Evolutionary conservation across 1,284 basidiomycete genomes (phyloP), one percentile per base, ranked within the genome.

Genomic region (Boletus subluridellus): DNA sequence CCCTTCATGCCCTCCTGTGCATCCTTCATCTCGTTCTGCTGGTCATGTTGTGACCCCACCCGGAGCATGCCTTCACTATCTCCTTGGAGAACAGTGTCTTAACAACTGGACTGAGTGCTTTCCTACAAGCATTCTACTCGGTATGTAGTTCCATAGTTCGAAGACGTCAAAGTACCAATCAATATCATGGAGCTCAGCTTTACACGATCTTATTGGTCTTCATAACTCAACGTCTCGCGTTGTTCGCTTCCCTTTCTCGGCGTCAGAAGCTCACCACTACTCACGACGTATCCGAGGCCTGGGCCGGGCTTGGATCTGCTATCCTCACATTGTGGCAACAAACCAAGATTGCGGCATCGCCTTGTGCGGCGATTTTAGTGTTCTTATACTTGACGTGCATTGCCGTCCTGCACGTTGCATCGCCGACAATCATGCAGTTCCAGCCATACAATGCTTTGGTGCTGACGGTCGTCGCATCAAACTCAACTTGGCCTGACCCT

Each of bases 241-340:
- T 24, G 24, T 24, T 24, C 24, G 24, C 24, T 24, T 24, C 24
- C 24, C 24, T 24, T 24, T 24, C 24, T 24, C 24, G 24, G 24
- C 24, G 24, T 24, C 24, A 24, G 24, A 24, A 24, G 24, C 24
- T 24, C 24, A 24, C 24, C 24, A 24, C 24, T 24, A 24, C 24
- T 24, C 24, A 24, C 24, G 30, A 60, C 21, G 10, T 60, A 24
- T 60, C 51, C 7, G 17, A 41, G 5, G 51, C 59, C 6, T 60
- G 59, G 58, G 9, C 21, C 30, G 58, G 58, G 8, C 12, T 60
- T 14, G 59, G 58, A 2, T 41, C 57, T 21, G 57, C 58, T n/a
- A 30, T 26, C 8, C 21, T 26, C n/a, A 34, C 32, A 8, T 35
- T 60, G 7, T 60, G 59, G 59, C 46, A 30, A 11, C 59, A 60